These are phyloP conservation scores for Trichoderma sp. DNA, from an alignment of 2,329 filamentous ascomycete genomes.

Conservation along the genomic window DNA sequence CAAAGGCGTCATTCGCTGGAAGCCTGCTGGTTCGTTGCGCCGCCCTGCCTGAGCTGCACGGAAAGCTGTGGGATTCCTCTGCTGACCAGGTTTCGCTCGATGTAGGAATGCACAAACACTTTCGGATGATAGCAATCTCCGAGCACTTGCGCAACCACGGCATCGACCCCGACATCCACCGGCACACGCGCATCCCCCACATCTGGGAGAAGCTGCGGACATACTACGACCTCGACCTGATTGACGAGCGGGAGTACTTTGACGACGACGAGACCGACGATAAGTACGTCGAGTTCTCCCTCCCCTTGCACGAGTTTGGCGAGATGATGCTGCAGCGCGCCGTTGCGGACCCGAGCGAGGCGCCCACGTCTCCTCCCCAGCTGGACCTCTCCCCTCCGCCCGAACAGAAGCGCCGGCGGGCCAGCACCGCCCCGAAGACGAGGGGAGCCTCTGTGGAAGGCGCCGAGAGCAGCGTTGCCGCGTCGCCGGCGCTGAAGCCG, in stretches of 20 bases:
- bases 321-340: constrained; percentile 52
- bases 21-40: constrained; percentile 74
- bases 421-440: constrained; percentile 40
- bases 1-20: constrained; percentile 91
- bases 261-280: constrained; percentile 63
- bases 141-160: constrained; percentile 80
- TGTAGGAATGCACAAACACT: constrained; percentile 84
- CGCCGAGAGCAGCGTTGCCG: constrained; percentile 45
- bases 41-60: not conserved
- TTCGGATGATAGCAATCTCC: constrained; percentile 84
- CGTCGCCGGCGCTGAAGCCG: constrained; percentile 42
- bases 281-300: constrained; percentile 66
- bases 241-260: constrained; percentile 80
- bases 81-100: not conserved
- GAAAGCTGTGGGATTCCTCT: not conserved
- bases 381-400: constrained; percentile 45
- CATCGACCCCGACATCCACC: constrained; percentile 67
- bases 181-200: constrained; percentile 83
- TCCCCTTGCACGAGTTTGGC: constrained; percentile 54
- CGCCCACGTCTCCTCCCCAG: constrained; percentile 50
- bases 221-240: constrained; percentile 81
- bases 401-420: constrained; percentile 51
- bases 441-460: constrained; percentile 52
- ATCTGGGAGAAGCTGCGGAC: constrained; percentile 88
- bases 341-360: constrained; percentile 51